Conservation (phyloP, 106 monocot species). For the Xerophyta viscosa region DNA sequence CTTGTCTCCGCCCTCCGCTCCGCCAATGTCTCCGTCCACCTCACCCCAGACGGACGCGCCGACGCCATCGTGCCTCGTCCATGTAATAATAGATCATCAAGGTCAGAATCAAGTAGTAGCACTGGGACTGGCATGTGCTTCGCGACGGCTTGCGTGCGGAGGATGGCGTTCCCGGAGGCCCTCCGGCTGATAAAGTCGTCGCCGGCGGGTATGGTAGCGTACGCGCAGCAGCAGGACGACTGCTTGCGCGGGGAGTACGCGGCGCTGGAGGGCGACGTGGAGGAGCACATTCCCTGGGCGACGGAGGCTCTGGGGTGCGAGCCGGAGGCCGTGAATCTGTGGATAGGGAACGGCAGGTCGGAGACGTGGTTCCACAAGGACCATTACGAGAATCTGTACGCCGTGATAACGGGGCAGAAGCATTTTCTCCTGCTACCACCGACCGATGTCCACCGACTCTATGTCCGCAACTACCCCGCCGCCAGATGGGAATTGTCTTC, state of each 20-base stretch:
- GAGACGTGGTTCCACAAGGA: constrained; percentile 91
- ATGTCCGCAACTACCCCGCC: constrained; percentile 60
- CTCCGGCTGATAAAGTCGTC: constrained; percentile 20
- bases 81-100: too few relatives aligned
- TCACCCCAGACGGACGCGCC: constrained; percentile 87
- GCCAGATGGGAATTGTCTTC: too few relatives aligned
- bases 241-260: constrained; percentile 74
- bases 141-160: constrained; percentile 50
- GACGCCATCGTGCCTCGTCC: constrained; percentile 51
- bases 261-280: constrained; percentile 53
- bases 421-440: constrained; percentile 84
- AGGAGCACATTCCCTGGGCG: constrained; percentile 65
- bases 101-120: too few relatives aligned
- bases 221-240: constrained; percentile 91
- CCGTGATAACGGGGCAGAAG: constrained; percentile 72
- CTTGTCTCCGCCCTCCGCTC: constrained; percentile 37
- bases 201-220: constrained; percentile 41
- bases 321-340: constrained; percentile 89
- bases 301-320: constrained; percentile 62
- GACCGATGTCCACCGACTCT: constrained; percentile 78
- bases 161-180: constrained; percentile 35
- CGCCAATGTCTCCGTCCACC: constrained; percentile 67
- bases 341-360: constrained; percentile 72
- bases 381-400: constrained; percentile 95
- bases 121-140: constrained; percentile 28